A percentile compares a stretch with the other conserved stretches of the same genome.
Conservation (phyloP, 805 yeast genomes). For the Komagataella phaffii region DNA sequence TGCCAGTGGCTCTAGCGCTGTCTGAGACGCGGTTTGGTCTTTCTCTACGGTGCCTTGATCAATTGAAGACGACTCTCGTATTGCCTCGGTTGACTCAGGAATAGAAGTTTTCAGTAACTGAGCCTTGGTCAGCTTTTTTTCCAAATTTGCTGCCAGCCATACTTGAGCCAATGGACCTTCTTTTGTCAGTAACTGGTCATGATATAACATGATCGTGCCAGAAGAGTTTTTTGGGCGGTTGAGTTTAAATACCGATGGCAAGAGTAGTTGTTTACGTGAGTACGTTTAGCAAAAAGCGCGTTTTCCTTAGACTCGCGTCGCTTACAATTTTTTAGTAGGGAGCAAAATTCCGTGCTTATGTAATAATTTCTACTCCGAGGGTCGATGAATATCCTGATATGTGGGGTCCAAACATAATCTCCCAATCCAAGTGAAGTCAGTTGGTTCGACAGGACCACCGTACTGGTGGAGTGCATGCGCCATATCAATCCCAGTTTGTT, state of each 20-base stretch:
- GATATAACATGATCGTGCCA: slow-evolving; percentile 25
- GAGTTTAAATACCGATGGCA: background rate
- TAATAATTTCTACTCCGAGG: background rate
- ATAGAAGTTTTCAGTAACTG: slow-evolving; percentile 66
- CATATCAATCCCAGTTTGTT: too few relatives aligned
- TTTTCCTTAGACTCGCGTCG: background rate
- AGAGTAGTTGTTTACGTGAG: background rate
- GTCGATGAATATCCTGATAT: background rate
- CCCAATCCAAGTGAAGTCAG: background rate
- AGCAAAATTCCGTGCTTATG: background rate
- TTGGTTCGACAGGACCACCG: too few relatives aligned
- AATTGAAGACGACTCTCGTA: slow-evolving; percentile 27
- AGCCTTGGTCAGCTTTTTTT: slow-evolving; percentile 57
- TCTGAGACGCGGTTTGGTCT: slow-evolving; percentile 5
- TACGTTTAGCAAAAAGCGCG: background rate
- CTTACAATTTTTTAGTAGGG: background rate
- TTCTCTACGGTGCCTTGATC: slow-evolving; percentile 4
- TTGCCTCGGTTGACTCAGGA: slow-evolving; percentile 49
- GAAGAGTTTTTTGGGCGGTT: slow-evolving; percentile 1
- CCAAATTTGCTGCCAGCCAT: slow-evolving; percentile 89
- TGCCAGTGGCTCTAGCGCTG: slow-evolving; percentile 45
- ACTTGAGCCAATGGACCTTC: slow-evolving; percentile 83
- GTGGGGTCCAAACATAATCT: background rate
- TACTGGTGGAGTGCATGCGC: too few relatives aligned
- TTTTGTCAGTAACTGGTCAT: slow-evolving; percentile 41